Evolutionary conservation across 1,284 basidiomycete genomes (phyloP), one percentile per base, ranked within the genome.

Genomic region (Pulveroboletus sp.): DNA sequence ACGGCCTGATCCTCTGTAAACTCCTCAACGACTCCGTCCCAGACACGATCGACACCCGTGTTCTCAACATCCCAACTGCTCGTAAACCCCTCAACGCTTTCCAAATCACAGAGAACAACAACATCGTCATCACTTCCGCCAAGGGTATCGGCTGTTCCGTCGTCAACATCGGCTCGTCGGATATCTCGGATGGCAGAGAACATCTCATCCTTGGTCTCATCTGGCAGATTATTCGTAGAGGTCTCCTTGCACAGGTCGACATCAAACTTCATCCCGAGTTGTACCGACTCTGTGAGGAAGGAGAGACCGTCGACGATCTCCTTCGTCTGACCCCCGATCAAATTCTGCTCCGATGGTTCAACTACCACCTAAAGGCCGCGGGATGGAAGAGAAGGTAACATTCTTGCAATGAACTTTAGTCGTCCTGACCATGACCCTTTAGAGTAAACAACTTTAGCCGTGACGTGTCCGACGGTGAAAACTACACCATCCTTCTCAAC

Each of bases 91-190:
- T 96, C 57, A 98, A 94, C 71, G 91, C 92, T 0, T 99, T 99
- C 86, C 95, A 98, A 72, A 98, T 98, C 74, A 98, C 96, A 0
- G 96, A 99, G 75, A 99, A 99, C 81, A 98, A 99, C 81, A 99
- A 98, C 77, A 96, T 99, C 67, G 96, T 99, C 72, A 98, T 99
- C 75, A 92, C 93, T 12, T 99, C 97, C 33, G 87, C 96, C 43
- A 96, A 98, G 76, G 96, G 92, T 74, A 98, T 99, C 64, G 96
- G 96, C 36, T 98, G 97, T 73, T 96, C 92, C 10, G 95, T 98
- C 50, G 96, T 99, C 74, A 99, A 99, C 77, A 98, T 99, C 63
- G 96, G 97, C 36, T 91, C 96, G 1, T 83, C 86, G 22, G 96
- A 99, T 76, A 79, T 99, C 57, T 85, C 94, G 45, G 96, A 98